Evolutionary conservation across 257 asterid species (phyloP), one percentile per base, ranked within the genome.

Genomic region (Fraxinus quadrangulata): DNA sequence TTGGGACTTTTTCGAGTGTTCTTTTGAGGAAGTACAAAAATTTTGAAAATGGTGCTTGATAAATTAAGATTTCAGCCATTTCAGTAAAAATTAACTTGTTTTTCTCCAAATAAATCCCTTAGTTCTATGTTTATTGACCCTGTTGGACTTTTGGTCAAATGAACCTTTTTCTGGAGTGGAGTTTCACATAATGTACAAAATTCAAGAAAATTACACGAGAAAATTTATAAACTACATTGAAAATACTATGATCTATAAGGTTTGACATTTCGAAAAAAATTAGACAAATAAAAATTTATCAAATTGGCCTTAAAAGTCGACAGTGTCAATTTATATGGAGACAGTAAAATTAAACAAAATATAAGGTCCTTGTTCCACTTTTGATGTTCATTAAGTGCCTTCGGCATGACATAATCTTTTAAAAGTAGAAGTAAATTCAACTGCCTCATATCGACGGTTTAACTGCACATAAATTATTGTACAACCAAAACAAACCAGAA

Each of bases 401-500:
- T 42, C 61, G 12, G 68, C 24, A 19, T 23, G n/a, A 75, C 28
- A 45, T 26, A 17, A 33, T 63, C 36, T 63, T 63, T 63, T 63
- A 63, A 63, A 63, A 63, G 36, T 63, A 63, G 33, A 63, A 26
- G 33, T 11, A 63, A 63, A 13, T 24, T 26, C 69, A 26, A 61
- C 33, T 9, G 3, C 69, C 69, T 7, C 34, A 26, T 24, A 24
- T 26, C 8, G 1, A 10, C 0, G 8, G 36, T 7, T 23, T 11
- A 63, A 13, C 36, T 24, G n/a, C 12, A 63, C 17, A 11, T 13
- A 26, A 23, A 63, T 26, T 26, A 63, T 24, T 10, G 34, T 61
- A 23, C 14, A 56, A 33, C 66, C 36, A 67, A 39, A 70, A 80
- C 26, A 33, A 63, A 34, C 14, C 79, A 24, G 47, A 76, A 26